These are phyloP conservation scores for Bretziella fagacearum DNA, from an alignment of 2,329 filamentous ascomycete genomes.

Conservation along the genomic window DNA sequence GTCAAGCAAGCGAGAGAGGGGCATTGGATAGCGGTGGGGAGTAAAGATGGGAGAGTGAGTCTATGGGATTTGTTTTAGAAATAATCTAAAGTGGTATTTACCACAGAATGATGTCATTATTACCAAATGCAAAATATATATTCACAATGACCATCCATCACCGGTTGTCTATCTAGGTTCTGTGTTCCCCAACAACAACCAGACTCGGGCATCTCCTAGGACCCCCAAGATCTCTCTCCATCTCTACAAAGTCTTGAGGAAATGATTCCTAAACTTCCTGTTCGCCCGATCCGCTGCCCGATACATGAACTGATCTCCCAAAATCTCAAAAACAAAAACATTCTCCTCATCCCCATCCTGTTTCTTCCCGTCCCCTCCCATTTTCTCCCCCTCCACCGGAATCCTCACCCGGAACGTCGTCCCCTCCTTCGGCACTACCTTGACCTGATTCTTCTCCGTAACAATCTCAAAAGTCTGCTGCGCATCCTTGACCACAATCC, in stretches of 20 bases:
- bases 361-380: background rate
- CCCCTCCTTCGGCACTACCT: slow-evolving; percentile 76
- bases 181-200: too few relatives aligned
- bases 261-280: slow-evolving; percentile 81
- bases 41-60: slow-evolving; percentile 89
- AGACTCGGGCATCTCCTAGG: too few relatives aligned
- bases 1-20: slow-evolving; percentile 46
- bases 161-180: too few relatives aligned
- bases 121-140: too few relatives aligned
- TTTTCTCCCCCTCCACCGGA: slow-evolving; percentile 22
- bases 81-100: too few relatives aligned
- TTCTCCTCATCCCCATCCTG: slow-evolving; percentile 9
- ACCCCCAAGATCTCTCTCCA: background rate
- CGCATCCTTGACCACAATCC: slow-evolving; percentile 79
- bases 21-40: slow-evolving; percentile 81
- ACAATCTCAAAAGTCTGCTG: slow-evolving; percentile 76
- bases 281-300: slow-evolving; percentile 72
- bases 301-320: slow-evolving; percentile 74
- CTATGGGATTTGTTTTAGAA: slow-evolving; percentile 83
- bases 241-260: slow-evolving; percentile 51
- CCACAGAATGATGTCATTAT: too few relatives aligned
- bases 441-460: slow-evolving; percentile 51
- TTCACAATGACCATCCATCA: too few relatives aligned
- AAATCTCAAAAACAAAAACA: slow-evolving; percentile 61
- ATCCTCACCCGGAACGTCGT: slow-evolving; percentile 69